phyloP scores from a whole-genome alignment of 2,329 filamentous ascomycete genomes.

The Corinectria fuckeliana region DNA sequence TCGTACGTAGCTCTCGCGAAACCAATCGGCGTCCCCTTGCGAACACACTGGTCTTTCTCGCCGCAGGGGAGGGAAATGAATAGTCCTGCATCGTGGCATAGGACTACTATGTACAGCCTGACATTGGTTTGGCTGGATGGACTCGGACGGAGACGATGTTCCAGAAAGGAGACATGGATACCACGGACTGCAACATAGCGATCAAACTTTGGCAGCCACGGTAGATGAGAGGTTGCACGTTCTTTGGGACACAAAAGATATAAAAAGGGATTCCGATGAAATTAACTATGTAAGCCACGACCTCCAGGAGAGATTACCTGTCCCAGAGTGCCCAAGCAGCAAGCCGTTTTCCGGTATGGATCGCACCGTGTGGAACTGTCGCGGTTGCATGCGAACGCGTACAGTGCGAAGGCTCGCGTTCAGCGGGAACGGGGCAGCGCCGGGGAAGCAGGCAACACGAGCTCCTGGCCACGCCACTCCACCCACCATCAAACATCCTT shows the following conservation, averaged over 20 bases:
- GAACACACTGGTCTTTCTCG: slow-evolving; percentile 2
- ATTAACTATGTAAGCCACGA: slow-evolving; percentile 38
- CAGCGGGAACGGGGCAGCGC: slow-evolving; percentile 7
- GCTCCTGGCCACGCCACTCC: too few species aligned
- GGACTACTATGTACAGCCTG: slow-evolving; percentile 19
- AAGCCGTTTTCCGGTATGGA: slow-evolving; percentile 31
- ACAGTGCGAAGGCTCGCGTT: slow-evolving; percentile 35
- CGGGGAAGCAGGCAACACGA: slow-evolving; percentile 22
- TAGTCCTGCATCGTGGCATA: slow-evolving; percentile 16
- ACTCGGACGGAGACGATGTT: slow-evolving; percentile 24
- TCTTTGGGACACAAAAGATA: slow-evolving; percentile 16
- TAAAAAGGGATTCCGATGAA: slow-evolving; percentile 37
- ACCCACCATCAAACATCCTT: slow-evolving; percentile 19
- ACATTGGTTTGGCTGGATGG: slow-evolving; percentile 21
- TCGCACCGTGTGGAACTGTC: slow-evolving; percentile 18
- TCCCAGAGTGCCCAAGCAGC: slow-evolving; percentile 31
- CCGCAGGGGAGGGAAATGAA: slow-evolving; percentile 26
- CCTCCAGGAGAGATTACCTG: slow-evolving; percentile 37
- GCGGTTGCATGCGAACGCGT: slow-evolving; percentile 19
- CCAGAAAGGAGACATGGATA: slow-evolving; percentile 33
- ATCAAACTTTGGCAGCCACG: slow-evolving; percentile 23
- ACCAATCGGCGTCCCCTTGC: background rate
- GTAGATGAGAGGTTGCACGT: slow-evolving; percentile 24
- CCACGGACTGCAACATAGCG: slow-evolving; percentile 31
- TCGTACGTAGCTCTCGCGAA: background rate